Evolutionary conservation across 345 rosid genomes (phyloP), one percentile per base, ranked within the genome.

Genomic region (Diplotaxis tenuifolia): DNA sequence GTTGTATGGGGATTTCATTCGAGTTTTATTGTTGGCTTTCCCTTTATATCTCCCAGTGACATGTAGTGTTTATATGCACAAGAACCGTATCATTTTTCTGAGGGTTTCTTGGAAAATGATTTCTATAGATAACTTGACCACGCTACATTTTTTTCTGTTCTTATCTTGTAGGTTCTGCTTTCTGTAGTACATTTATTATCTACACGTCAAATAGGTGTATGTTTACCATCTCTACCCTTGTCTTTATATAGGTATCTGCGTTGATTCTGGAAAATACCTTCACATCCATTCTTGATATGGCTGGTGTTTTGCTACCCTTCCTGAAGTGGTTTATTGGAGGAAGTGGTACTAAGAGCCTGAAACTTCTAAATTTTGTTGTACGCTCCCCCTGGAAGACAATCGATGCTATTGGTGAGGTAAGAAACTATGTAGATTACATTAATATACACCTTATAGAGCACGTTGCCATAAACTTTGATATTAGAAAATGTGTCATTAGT

Each of bases 321-420:
- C 78, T 95, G 71, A 95, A 86, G 91, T 92, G 94, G 96, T 87
- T 95, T 84, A 92, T 95, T 77, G 99, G 99, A 28, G 83, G 96
- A 72, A 86, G 86, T 67, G 81, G 85, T 70, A 68, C 96, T 28
- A 92, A 88, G 81, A 88, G 92, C 82, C 90, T 85, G 14, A 88
- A 85, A 81, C 52, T 90, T 85, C 91, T 95, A 68, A 95, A 95
- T 78, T 90, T 85, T 86, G 78, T 95, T 62, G 97, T 95, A 50
- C 98, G 99, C 54, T 92, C 99, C 70, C 99, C 98, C 14, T 95
- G 99, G 99, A 90, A 77, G 65, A 95, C 99, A 68, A 84, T 92
- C 66, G 98, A 92, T 34, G 79, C 89, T 12, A 67, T 90, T 71
- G 89, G 91, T 52, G 83, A 92, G 99, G 99, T 92, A 79, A 81